Evolutionary conservation across 148 eudicot species (phyloP).

Genomic region (Tetragonia tetragonoides): DNA sequence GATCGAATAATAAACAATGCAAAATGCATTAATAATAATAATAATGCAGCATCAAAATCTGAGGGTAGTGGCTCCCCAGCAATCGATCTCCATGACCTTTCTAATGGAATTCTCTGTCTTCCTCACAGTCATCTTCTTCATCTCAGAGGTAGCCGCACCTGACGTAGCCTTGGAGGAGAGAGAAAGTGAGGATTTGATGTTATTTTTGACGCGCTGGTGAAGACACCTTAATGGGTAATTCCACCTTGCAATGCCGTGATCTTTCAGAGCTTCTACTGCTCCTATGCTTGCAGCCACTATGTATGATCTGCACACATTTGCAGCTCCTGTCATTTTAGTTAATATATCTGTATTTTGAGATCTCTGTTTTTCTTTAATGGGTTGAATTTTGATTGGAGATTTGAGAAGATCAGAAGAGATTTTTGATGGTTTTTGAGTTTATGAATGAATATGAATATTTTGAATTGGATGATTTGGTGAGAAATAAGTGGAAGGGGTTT

Average conservation of each 20-base stretch:
- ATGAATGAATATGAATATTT: too few relatives aligned
- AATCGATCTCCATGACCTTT: conserved; percentile 6
- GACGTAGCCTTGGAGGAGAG: not conserved
- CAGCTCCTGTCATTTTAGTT: too few relatives aligned
- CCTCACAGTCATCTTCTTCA: not conserved
- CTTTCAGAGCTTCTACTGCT: conserved; percentile 64
- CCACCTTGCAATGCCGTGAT: conserved; percentile 63
- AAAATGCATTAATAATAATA: too few relatives aligned
- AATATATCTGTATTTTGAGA: too few relatives aligned
- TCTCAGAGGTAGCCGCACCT: not conserved
- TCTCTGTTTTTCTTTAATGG: too few relatives aligned
- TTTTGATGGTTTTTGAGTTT: too few relatives aligned
- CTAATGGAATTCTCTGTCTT: not conserved
- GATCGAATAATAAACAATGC: too few relatives aligned
- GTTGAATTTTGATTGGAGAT: too few relatives aligned
- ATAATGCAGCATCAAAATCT: not conserved
- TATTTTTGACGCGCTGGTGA: conserved; percentile 26
- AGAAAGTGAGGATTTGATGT: not conserved
- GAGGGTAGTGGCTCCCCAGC: conserved; percentile 6
- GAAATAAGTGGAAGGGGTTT: too few relatives aligned
- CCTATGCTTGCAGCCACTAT: conserved; percentile 56
- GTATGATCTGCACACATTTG: conserved; percentile 27
- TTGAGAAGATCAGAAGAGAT: too few relatives aligned
- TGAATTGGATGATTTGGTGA: too few relatives aligned
- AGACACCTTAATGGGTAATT: conserved; percentile 38